Conservation (phyloP, 192 early-diverging fungal species). For the Linnemannia hyalina region DNA sequence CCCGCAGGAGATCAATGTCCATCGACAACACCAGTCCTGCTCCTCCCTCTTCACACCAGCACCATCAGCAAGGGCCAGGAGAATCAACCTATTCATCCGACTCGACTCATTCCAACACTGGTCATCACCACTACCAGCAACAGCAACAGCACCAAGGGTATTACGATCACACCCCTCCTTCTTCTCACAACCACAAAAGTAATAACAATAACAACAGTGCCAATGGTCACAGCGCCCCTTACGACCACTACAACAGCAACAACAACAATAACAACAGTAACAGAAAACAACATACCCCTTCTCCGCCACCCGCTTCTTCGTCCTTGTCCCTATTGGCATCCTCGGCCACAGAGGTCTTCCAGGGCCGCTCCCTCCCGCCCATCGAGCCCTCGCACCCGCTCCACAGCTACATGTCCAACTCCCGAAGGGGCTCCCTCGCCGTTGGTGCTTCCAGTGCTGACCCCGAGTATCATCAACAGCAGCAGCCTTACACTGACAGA, state of each 20-base stretch:
- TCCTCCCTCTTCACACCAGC: not conserved
- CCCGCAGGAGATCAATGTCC: not conserved
- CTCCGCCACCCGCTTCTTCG: slow-evolving; percentile 19
- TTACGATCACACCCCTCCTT: not conserved
- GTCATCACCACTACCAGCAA: slow-evolving; percentile 8
- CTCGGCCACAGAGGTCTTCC: slow-evolving; percentile 21
- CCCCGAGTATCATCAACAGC: slow-evolving; percentile 19
- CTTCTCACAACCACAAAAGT: not conserved
- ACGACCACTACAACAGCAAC: not conserved
- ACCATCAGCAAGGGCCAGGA: not conserved
- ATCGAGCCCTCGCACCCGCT: slow-evolving; percentile 53
- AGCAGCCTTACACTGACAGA: not conserved
- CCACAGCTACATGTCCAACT: slow-evolving; percentile 47
- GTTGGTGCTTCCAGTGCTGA: not conserved
- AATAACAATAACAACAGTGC: not conserved
- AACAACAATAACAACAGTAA: not conserved
- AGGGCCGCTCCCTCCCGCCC: slow-evolving; percentile 40
- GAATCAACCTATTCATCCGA: slow-evolving; percentile 6
- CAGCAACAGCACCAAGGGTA: slow-evolving; percentile 12
- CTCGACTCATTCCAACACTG: not conserved
- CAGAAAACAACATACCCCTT: slow-evolving; percentile 25
- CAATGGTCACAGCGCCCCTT: not conserved
- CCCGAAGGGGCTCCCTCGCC: slow-evolving; percentile 37
- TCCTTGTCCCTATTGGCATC: slow-evolving; percentile 20
- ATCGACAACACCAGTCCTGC: not conserved